Evolutionary conservation across 208 protist genomes (phyloP), one percentile per base, ranked within the genome.

Genomic region (Leishmania amazonensis): DNA sequence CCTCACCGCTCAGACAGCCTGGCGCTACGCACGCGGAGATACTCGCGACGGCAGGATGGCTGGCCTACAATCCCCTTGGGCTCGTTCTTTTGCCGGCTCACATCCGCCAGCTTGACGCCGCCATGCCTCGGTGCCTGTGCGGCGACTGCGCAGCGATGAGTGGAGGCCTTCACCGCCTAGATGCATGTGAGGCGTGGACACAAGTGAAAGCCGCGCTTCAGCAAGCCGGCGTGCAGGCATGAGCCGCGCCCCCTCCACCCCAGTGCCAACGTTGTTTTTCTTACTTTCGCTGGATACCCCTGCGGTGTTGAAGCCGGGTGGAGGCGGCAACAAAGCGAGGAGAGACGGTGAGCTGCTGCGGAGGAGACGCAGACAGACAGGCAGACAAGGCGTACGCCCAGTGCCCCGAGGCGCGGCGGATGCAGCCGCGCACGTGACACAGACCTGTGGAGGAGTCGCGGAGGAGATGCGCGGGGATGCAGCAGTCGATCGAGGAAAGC

Each of bases 51-150:
- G 83, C 78, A n/a, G 51, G 78, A 2, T 85, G 83, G 83, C 78
- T 85, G 11, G 57, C 64, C 35, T 85, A 85, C 74, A 21, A 11
- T 24, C 83, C 83, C 7, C 42, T 80, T 40, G 45, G 76, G 19
- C 74, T 49, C 28, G 78, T 81, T 4, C 78, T 85, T 19, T 65
- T 85, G 60, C 83, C 83, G 40, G 49, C 51, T 11, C 42, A 81
- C 31, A 40, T 82, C 15, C 7, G 21, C 13, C 17, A 9, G 51
- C 38, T 81, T 35, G 78, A 81, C 15, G 65, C 40, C 4, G 47
- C 67, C 3, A 49, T 73, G 60, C 24, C 28, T 54, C 28, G 19
- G 6, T 53, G 21, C 28, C 40, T 21, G 45, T 28, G 13, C 21
- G 13, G 28, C n/a, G 45, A 80, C 42, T 58, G 62, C 47, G 49